Percentiles rank a stretch among this genome's conserved stretches.
Evolutionary conservation across 805 yeast species (phyloP).

Genomic region (Candida silvicultrix): DNA sequence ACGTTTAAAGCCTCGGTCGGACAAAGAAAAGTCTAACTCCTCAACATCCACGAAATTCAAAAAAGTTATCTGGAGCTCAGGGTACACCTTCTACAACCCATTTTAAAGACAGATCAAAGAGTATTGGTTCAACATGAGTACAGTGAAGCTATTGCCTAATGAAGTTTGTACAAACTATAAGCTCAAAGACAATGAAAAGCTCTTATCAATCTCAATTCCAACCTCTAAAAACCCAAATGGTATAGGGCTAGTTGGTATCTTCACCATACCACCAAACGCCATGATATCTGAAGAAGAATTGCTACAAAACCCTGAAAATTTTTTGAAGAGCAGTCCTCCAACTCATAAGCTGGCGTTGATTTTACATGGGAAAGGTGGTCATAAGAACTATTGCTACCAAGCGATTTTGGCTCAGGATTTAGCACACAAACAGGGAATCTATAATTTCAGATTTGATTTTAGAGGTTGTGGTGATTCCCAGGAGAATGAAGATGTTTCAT

Average conservation of each 20-base stretch:
- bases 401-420: slow-evolving; percentile 52
- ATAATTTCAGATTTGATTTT: slow-evolving; percentile 74
- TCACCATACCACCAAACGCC: slow-evolving; percentile 27
- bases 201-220: slow-evolving; percentile 20
- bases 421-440: slow-evolving; percentile 53
- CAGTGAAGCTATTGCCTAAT: slow-evolving; percentile 11
- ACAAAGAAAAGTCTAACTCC: background rate
- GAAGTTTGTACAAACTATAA: slow-evolving; percentile 17
- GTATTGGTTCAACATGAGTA: slow-evolving; percentile 1
- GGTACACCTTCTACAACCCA: too few relatives aligned
- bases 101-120: too few relatives aligned
- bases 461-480: slow-evolving; percentile 80
- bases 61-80: too few relatives aligned
- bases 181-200: slow-evolving; percentile 19
- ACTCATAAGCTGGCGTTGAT: slow-evolving; percentile 52
- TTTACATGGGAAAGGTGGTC: slow-evolving; percentile 84
- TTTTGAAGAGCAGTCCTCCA: slow-evolving; percentile 22
- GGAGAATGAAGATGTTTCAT: slow-evolving; percentile 21
- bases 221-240: slow-evolving; percentile 16
- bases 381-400: slow-evolving; percentile 74
- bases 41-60: background rate
- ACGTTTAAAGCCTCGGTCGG: background rate
- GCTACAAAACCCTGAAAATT: slow-evolving; percentile 4
- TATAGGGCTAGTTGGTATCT: slow-evolving; percentile 29
- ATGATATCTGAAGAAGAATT: slow-evolving; percentile 14